These are phyloP conservation scores for Pestalotiopsis sp. DNA, from an alignment of 2,329 filamentous ascomycete genomes.

Conservation along the genomic window DNA sequence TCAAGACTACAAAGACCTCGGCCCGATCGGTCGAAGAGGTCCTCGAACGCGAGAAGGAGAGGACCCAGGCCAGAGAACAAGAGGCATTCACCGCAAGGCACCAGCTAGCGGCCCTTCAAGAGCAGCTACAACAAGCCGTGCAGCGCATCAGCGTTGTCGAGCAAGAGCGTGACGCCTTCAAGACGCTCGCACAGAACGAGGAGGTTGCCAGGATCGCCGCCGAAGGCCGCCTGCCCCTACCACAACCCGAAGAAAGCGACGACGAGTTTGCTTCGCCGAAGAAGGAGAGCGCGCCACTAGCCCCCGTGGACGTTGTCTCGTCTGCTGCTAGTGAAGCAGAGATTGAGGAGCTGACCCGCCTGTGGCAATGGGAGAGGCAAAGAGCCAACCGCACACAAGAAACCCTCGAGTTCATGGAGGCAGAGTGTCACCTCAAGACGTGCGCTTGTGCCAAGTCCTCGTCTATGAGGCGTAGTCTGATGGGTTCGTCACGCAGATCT, in stretches of 20 bases:
- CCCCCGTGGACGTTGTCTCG: slow-evolving; percentile 53
- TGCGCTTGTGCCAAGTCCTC: slow-evolving; percentile 60
- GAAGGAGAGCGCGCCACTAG: slow-evolving; percentile 53
- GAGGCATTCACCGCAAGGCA: slow-evolving; percentile 72
- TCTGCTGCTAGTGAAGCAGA: slow-evolving; percentile 61
- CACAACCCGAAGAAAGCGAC: slow-evolving; percentile 50
- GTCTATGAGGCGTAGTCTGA: slow-evolving; percentile 30
- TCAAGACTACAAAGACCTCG: slow-evolving; percentile 63
- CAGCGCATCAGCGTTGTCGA: slow-evolving; percentile 69
- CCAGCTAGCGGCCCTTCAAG: slow-evolving; percentile 65
- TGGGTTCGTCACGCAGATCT: slow-evolving; percentile 37
- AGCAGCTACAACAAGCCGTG: slow-evolving; percentile 67
- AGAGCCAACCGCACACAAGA: slow-evolving; percentile 72
- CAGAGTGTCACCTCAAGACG: slow-evolving; percentile 71
- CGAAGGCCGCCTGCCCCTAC: slow-evolving; percentile 70
- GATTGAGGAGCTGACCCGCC: slow-evolving; percentile 56
- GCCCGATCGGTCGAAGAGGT: slow-evolving; percentile 60
- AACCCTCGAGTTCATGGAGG: slow-evolving; percentile 74
- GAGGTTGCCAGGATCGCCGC: slow-evolving; percentile 74
- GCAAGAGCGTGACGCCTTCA: slow-evolving; percentile 75
- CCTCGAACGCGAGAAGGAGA: slow-evolving; percentile 66
- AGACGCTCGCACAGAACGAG: slow-evolving; percentile 72
- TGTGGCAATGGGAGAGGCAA: slow-evolving; percentile 61
- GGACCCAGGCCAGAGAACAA: slow-evolving; percentile 64
- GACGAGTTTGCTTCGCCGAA: slow-evolving; percentile 67